Evolutionary conservation across 1,284 basidiomycete species (phyloP), one percentile per base, ranked within the genome.

Genomic region (Schizophyllum amplum): DNA sequence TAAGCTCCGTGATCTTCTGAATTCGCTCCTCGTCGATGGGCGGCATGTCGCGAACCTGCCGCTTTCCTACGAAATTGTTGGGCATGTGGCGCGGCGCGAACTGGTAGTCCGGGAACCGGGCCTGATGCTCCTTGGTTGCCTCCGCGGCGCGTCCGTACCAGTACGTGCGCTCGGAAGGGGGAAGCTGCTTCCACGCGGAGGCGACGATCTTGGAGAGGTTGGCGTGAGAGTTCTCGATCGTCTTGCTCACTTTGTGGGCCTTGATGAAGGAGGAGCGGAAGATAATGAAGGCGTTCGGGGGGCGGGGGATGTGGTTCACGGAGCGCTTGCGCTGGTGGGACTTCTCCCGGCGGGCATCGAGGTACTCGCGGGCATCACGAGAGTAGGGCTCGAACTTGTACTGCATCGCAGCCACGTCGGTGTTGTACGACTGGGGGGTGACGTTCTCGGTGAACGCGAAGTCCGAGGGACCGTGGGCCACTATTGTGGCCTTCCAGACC

Each of bases 271-370:
- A 89, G 27, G 90, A 91, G 60, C 94, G 83, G 73, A 94, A 97
- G 69, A 97, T 84, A 65, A 97, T 96, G 74, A 96, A 97, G 52
- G 94, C 93, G 71, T 97, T 97, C 26, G 92, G 88, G 0, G 94
- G 94, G 27, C 94, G 84, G 52, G 94, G 92, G 68, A 95, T 92
- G 71, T 95, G 63, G 20, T 59, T 59, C 22, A 56, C 86, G 22
- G 72, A 75, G 53, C 58, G 62, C 55, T 62, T 60, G 47, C 59
- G 59, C 2, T 54, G 53, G 53, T 62, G 60, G 11, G 33, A 42
- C 7, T 17, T 9, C 33, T 42, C 33, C 13, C 33, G 33, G 33
- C 42, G 53, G 42, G 20, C 21, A 42, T 15, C 33, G 26, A 47
- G 53, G 53, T 48, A 55, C 33, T 42, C 33, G 33, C 33, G 33